These are phyloP conservation scores for Agrocybe chaxingu DNA, from an alignment of 768 basidiomycete genomes.

Conservation along the genomic window DNA sequence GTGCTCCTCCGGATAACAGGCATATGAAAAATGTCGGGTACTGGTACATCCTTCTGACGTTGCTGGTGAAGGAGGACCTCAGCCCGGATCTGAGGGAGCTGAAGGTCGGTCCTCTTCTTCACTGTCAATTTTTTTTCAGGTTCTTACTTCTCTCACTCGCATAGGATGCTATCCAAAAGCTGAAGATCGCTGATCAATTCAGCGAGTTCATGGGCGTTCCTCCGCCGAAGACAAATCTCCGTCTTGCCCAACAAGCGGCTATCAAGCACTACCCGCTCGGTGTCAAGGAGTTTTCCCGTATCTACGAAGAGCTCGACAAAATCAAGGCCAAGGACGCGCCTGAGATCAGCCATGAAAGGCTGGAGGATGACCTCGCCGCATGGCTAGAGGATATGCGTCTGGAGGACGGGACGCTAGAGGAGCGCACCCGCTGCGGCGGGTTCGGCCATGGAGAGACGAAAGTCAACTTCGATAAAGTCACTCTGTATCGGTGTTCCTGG, in stretches of 20 bases:
- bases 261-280: constrained; percentile 42
- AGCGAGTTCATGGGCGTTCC: constrained; percentile 40
- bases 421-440: constrained; percentile 14
- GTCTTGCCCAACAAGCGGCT: constrained; percentile 51
- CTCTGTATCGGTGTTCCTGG: constrained; percentile 60
- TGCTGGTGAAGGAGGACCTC: constrained; percentile 50
- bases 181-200: constrained; percentile 53
- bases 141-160: neutral
- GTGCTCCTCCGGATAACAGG: constrained; percentile 59
- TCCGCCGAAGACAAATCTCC: constrained; percentile 49
- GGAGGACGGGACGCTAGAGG: constrained; percentile 28
- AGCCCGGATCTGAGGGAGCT: constrained; percentile 49
- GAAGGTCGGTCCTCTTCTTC: constrained; percentile 31
- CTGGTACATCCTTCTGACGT: constrained; percentile 54
- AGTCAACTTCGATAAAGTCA: constrained; percentile 45
- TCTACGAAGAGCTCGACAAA: constrained; percentile 34
- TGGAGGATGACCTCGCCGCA: constrained; percentile 54
- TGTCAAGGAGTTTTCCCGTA: constrained; percentile 41
- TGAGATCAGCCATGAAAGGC: constrained; percentile 28
- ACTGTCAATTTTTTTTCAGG: neutral
- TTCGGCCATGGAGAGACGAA: constrained; percentile 36
- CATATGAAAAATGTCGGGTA: constrained; percentile 56
- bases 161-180: constrained; percentile 34
- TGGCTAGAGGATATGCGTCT: constrained; percentile 53
- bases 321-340: constrained; percentile 25